Evolutionary conservation across 139 green algal genomes (phyloP).

Genomic region (Pleodorina starrii): DNA sequence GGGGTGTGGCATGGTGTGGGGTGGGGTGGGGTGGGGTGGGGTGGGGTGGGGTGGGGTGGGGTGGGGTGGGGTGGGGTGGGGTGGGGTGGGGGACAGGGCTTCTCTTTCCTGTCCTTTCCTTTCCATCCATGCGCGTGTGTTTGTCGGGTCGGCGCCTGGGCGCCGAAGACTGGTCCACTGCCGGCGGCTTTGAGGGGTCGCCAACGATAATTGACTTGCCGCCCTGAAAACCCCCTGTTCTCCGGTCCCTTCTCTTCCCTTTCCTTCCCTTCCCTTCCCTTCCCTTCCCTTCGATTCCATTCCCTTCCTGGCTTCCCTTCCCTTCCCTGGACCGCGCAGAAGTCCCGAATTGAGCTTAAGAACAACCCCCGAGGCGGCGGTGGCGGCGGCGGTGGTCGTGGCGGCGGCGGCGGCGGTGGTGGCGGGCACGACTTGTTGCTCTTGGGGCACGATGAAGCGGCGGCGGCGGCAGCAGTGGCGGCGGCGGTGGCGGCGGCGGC

Average conservation of each 20-base stretch:
- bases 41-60: too few species aligned
- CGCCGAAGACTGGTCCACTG: too few species aligned
- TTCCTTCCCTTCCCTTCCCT: neutral
- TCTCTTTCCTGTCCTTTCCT: too few species aligned
- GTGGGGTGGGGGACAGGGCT: too few species aligned
- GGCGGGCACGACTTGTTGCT: constrained; percentile 49
- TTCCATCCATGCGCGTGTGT: too few species aligned
- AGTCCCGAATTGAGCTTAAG: constrained; percentile 55
- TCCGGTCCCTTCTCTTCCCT: neutral
- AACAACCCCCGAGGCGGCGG: neutral
- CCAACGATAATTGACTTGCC: too few species aligned
- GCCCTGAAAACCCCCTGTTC: neutral
- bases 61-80: neutral
- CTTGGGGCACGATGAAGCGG: constrained; percentile 17
- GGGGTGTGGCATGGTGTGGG: too few species aligned
- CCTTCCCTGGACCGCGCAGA: neutral
- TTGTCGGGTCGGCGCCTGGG: too few species aligned
- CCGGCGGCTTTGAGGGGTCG: too few species aligned
- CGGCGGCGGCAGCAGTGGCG: neutral
- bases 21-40: too few species aligned
- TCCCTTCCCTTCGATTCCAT: neutral
- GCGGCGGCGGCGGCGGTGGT: neutral
- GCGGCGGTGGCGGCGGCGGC: constrained; percentile 1
- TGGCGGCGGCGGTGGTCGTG: neutral
- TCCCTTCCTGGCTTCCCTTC: neutral